A percentile compares a stretch with the other conserved stretches of the same genome.
These are phyloP conservation scores for Prunus persica DNA, from an alignment of 306 rosid species.

Conservation along the genomic window Prunus_persica_NCBIv2 NC_034009.1:13906001-13906500, in stretches of 20 bases:
- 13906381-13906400: conserved; percentile 39
- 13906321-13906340: not conserved
- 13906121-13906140: not conserved
- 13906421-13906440: conserved; percentile 85
- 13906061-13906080: not conserved
- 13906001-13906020: conserved; percentile 12
- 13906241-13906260: not conserved
- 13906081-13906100: not conserved
- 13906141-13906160: not conserved
- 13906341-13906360: not conserved
- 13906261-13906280: not conserved
- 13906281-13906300: too few species aligned
- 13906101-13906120: not conserved
- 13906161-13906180: not conserved
- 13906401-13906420: conserved; percentile 91
- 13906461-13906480: conserved; percentile 64
- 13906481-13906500: conserved; percentile 84
- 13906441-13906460: conserved; percentile 88
- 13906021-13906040: too few species aligned
- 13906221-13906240: too few species aligned
- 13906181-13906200: not conserved
- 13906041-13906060: too few species aligned
- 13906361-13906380: not conserved
- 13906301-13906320: not conserved
- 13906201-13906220: too few species aligned